Evolutionary conservation across 257 asterid species (phyloP), one percentile per base, ranked within the genome.

Genomic region (Jacaranda mimosifolia): DNA sequence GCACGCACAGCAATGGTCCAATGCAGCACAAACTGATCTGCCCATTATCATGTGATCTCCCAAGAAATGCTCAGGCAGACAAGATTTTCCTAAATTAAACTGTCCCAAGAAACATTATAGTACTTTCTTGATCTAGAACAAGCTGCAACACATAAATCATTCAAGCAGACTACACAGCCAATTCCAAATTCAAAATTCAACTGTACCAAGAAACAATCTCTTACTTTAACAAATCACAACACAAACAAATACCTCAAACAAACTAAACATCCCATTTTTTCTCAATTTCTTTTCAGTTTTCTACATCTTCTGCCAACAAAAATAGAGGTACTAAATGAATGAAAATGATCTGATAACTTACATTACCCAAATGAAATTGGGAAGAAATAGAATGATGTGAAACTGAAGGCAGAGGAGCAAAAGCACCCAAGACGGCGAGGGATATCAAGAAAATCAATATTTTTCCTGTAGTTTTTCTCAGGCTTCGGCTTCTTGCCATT

Each of bases 351-450:
- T 36, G 9, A 38, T 38, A 63, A 69, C 81, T 77, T 73, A 87
- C 89, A 63, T 68, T 86, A 71, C 66, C 70, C 36, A 75, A 72
- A 63, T 77, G 78, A 62, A 81, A 74, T 52, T 45, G 85, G 74
- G 88, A 26, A 26, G 32, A 26, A 2, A 0, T 66, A 65, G 84
- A 60, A 42, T 38, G 73, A 66, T 72, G 76, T 43, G 89, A 78
- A 74, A 77, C 73, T n/a, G 94, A 82, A 39, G 93, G 94, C 77
- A 89, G 87, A 7, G 91, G 91, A 77, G 91, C 88, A 68, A 88
- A 86, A 68, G 86, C 82, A 65, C 77, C 90, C 79, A 92, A 81
- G 10, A 83, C 81, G 53, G 84, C 76, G 43, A 89, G 81, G 68
- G 79, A 63, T 63, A 89, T 63, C 52, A 86, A 79, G 78, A 87